phyloP scores from a whole-genome alignment of 768 basidiomycete genomes.

The Naganishia onofrii region DNA sequence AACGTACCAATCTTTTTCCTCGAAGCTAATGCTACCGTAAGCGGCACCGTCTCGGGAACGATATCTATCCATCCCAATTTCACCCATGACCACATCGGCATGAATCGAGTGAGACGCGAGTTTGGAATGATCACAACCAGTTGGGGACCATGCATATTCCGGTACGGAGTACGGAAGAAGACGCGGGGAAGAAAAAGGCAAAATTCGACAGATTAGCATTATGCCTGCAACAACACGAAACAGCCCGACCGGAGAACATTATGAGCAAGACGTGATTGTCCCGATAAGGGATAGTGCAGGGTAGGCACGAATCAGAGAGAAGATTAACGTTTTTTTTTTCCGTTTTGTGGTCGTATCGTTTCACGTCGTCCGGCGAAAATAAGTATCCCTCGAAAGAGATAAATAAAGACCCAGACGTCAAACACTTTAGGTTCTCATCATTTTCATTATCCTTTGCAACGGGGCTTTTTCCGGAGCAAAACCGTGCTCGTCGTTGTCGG shows the following conservation, averaged over 20 bases:
- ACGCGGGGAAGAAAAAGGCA: not conserved
- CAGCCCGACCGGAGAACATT: no score
- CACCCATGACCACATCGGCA: no score
- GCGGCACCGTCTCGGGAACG: conserved; percentile 43
- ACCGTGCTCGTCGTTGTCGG: no score
- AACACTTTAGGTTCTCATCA: conserved; percentile 23
- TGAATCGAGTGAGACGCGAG: no score
- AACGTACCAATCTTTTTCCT: conserved; percentile 29
- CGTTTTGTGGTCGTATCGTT: conserved; percentile 16
- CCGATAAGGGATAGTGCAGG: no score
- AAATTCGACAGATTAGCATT: not conserved
- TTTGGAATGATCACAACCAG: no score
- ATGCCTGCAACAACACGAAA: not conserved
- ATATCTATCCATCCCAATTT: conserved; percentile 37
- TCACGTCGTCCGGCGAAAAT: conserved; percentile 10
- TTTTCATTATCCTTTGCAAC: conserved; percentile 2
- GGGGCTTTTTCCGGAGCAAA: no score
- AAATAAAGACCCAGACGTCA: conserved; percentile 9
- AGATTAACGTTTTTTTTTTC: conserved; percentile 45
- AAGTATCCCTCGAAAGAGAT: not conserved
- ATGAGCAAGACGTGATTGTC: not conserved
- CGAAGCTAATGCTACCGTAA: conserved; percentile 36
- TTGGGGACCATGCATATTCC: no score
- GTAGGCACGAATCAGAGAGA: conserved; percentile 52
- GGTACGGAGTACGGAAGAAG: no score